Evolutionary conservation across 768 basidiomycete genomes (phyloP).

Genomic region (Auricularia sp.): DNA sequence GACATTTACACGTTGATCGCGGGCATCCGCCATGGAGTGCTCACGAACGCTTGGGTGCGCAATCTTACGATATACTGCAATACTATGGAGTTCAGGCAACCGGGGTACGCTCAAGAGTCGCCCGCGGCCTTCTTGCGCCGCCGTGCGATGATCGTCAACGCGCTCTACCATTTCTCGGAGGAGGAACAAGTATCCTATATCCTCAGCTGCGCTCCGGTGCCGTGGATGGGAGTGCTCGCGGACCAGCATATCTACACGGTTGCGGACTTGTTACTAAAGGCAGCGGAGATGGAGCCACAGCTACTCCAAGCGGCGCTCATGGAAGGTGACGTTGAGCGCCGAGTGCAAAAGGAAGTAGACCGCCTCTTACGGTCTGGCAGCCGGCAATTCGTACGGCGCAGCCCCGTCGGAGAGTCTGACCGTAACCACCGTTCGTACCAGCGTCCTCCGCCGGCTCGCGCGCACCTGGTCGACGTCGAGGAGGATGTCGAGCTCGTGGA

Average conservation of each 20-base stretch:
- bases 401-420: too few species aligned
- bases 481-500: too few species aligned
- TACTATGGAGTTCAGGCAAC: not conserved
- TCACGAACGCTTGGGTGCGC: not conserved
- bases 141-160: not conserved
- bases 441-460: too few species aligned
- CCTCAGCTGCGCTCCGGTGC: not conserved
- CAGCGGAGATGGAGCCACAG: not conserved
- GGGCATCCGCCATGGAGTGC: not conserved
- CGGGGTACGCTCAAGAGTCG: not conserved
- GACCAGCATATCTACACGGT: not conserved
- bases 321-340: not conserved
- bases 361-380: not conserved
- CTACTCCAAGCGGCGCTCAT: not conserved
- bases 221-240: not conserved
- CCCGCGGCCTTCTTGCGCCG: not conserved
- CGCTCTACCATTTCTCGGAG: not conserved
- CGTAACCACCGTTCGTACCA: too few species aligned
- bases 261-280: not conserved
- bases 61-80: not conserved
- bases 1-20: not conserved
- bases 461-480: too few species aligned
- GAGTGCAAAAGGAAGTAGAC: not conserved
- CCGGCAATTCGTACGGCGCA: not conserved
- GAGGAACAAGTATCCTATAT: not conserved